phyloP scores from a whole-genome alignment of 129 eudicot species.

The Oenanthe sinensis region DNA sequence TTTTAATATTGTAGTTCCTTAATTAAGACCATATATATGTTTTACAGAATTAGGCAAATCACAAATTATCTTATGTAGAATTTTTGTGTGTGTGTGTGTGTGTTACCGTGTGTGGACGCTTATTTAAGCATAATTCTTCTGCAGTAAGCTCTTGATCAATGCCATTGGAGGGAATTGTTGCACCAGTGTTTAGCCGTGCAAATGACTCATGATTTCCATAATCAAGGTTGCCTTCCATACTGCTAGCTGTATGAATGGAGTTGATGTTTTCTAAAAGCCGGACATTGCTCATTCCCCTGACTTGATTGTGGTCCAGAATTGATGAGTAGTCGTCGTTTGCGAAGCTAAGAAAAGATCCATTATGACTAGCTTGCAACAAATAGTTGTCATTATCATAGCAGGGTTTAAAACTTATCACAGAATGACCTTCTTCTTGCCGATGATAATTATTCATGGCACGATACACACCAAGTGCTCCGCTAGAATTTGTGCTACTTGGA shows the following conservation, averaged over 20 bases:
- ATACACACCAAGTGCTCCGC: slow-evolving; percentile 21
- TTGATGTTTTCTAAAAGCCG: slow-evolving; percentile 33
- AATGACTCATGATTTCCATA: slow-evolving; percentile 28
- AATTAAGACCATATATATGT: not conserved
- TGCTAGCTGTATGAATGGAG: slow-evolving; percentile 25
- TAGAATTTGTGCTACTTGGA: slow-evolving; percentile 60
- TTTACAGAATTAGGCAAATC: not conserved
- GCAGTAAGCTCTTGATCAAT: slow-evolving; percentile 26
- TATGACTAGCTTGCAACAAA: slow-evolving; percentile 27
- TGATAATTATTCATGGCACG: slow-evolving; percentile 17
- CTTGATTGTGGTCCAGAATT: slow-evolving; percentile 19
- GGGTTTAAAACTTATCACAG: slow-evolving; percentile 59
- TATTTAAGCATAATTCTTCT: slow-evolving; percentile 43
- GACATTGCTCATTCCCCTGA: slow-evolving; percentile 24
- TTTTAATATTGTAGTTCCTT: not conserved
- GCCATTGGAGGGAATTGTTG: slow-evolving; percentile 5
- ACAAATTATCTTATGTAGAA: not conserved
- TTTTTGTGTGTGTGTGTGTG: slow-evolving; percentile 12
- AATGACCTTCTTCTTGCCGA: slow-evolving; percentile 53
- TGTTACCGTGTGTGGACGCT: slow-evolving; percentile 40
- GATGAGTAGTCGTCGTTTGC: slow-evolving; percentile 31
- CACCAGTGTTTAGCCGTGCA: slow-evolving; percentile 51
- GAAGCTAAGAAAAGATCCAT: slow-evolving; percentile 60
- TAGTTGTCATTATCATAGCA: slow-evolving; percentile 28
- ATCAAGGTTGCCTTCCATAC: slow-evolving; percentile 20